phyloP scores from a whole-genome alignment of 208 protist genomes.

The Angomonas desouzai region DNA sequence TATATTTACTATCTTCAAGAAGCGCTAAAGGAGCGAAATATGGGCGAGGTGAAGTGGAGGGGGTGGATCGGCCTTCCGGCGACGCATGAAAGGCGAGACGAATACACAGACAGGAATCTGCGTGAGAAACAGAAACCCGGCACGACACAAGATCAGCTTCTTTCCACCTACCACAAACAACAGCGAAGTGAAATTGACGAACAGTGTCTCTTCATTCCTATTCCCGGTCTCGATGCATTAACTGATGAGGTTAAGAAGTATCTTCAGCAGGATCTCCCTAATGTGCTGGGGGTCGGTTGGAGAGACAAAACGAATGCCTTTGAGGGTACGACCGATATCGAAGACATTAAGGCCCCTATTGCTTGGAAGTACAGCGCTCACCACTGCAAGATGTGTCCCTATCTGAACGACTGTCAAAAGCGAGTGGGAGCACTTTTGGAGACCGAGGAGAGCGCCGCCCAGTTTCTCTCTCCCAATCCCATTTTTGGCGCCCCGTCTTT shows the following conservation, averaged over 20 bases:
- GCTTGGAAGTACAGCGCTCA: background rate
- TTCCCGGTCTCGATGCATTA: background rate
- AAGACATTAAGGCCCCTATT: background rate
- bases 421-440: background rate
- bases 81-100: background rate
- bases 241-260: background rate
- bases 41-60: background rate
- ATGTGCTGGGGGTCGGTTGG: background rate
- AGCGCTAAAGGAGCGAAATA: background rate
- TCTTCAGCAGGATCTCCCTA: background rate
- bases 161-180: background rate
- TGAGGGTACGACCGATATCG: background rate
- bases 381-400: background rate
- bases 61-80: background rate
- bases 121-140: no score
- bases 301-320: conserved; percentile 3
- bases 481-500: background rate
- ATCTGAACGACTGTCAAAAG: background rate
- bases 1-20: conserved; percentile 12
- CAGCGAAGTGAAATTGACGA: background rate
- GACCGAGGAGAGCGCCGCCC: background rate
- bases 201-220: background rate
- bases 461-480: background rate
- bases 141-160: no score
- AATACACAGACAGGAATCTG: no score